Evolutionary conservation across 1,284 basidiomycete genomes (phyloP).

Genomic region (Tremellales sp.): DNA sequence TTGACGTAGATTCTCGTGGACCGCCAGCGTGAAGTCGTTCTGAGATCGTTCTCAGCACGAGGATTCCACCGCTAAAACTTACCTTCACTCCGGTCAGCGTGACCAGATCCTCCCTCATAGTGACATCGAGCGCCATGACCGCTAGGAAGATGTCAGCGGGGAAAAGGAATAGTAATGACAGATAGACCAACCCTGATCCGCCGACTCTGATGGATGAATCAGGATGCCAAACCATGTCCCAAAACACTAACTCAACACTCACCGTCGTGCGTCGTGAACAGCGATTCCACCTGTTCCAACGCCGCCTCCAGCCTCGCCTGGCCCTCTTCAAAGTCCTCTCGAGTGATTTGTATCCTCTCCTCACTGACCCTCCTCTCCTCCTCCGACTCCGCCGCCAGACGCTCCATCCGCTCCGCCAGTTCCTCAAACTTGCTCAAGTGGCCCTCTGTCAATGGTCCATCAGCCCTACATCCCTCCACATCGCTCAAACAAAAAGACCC

Average conservation of each 20-base stretch:
- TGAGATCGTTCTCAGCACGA: slow-evolving; percentile 39
- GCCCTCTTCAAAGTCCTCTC: slow-evolving; percentile 34
- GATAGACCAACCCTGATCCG: too few relatives aligned
- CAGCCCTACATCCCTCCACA: background rate
- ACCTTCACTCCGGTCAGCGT: slow-evolving; percentile 43
- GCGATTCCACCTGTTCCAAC: slow-evolving; percentile 26
- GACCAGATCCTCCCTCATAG: slow-evolving; percentile 42
- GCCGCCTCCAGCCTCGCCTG: slow-evolving; percentile 34
- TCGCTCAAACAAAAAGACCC: background rate
- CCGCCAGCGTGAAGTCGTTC: slow-evolving; percentile 73
- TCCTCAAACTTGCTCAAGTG: slow-evolving; percentile 31
- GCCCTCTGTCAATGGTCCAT: slow-evolving; percentile 21
- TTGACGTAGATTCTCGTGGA: slow-evolving; percentile 61
- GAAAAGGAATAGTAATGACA: too few relatives aligned
- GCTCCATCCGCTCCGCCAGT: slow-evolving; percentile 32
- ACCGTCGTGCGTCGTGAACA: slow-evolving; percentile 24
- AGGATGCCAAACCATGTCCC: too few relatives aligned
- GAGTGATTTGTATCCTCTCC: slow-evolving; percentile 57
- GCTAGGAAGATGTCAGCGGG: slow-evolving; percentile 9
- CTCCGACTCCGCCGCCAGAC: slow-evolving; percentile 69
- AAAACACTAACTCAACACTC: background rate
- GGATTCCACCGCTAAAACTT: slow-evolving; percentile 1
- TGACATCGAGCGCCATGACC: slow-evolving; percentile 37
- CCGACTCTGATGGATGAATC: too few relatives aligned
- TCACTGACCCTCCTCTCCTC: slow-evolving; percentile 61